Evolutionary conservation across 1,139 yeast genomes (phyloP).

Genomic region (Protomyces inouyei): DNA sequence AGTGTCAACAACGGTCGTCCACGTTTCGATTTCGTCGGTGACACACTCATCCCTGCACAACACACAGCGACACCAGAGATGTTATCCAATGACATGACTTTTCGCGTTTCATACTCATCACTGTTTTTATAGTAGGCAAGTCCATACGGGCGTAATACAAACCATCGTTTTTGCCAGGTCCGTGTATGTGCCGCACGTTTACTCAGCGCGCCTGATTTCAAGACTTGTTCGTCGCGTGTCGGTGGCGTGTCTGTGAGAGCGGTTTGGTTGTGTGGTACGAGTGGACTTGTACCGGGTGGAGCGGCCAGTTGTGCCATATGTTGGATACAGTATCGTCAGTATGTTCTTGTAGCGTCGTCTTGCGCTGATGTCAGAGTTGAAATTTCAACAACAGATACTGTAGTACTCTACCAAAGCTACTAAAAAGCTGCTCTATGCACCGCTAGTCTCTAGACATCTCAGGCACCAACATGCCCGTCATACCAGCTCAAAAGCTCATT

Average conservation of each 20-base stretch:
- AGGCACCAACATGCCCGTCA: constrained; percentile 34
- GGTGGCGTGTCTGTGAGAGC: no score
- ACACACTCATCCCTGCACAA: constrained; percentile 28
- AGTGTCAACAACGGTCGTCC: constrained; percentile 42
- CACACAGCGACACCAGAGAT: constrained; percentile 40
- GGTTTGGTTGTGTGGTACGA: not conserved
- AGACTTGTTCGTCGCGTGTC: constrained; percentile 3
- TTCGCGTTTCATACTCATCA: constrained; percentile 53
- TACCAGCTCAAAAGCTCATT: constrained; percentile 59
- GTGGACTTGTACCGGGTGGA: not conserved
- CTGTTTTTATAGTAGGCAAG: constrained; percentile 56
- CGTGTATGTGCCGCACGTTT: constrained; percentile 12
- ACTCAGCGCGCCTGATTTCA: constrained; percentile 10
- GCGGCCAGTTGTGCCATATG: no score
- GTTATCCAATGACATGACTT: constrained; percentile 45
- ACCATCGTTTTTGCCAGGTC: constrained; percentile 54
- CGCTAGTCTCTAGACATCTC: not conserved
- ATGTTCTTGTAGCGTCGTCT: not conserved
- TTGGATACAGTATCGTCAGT: not conserved
- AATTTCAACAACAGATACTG: not conserved
- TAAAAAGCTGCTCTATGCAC: not conserved
- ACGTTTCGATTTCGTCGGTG: not conserved
- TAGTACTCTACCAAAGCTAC: not conserved
- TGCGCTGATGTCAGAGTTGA: not conserved
- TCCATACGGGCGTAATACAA: constrained; percentile 54